A percentile compares a stretch with the other conserved stretches of the same genome.
These are phyloP conservation scores for Tranzscheliella williamsii DNA, from an alignment of 1,284 basidiomycete genomes.

Conservation along the genomic window DNA sequence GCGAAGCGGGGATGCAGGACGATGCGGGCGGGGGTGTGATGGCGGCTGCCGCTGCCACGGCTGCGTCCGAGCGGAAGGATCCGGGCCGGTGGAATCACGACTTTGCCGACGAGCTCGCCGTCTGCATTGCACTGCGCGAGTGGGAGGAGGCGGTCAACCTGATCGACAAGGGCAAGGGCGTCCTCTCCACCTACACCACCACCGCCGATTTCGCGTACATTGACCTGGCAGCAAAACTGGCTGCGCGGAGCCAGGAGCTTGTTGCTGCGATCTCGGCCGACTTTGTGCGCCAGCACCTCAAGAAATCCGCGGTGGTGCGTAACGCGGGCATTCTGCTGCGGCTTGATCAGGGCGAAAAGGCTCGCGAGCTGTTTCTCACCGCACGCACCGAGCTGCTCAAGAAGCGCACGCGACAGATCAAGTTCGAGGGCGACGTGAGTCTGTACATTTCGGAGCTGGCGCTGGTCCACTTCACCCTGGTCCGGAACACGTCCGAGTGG, in stretches of 20 bases:
- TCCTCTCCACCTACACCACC: slow-evolving; percentile 66
- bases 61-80: slow-evolving; percentile 47
- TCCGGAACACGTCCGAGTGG: slow-evolving; percentile 97
- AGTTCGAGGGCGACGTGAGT: slow-evolving; percentile 86
- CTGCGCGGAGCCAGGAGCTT: slow-evolving; percentile 62
- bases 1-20: slow-evolving; percentile 6
- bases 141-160: slow-evolving; percentile 83
- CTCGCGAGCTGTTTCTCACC: slow-evolving; percentile 79
- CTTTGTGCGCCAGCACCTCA: slow-evolving; percentile 74
- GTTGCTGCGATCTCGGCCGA: slow-evolving; percentile 74
- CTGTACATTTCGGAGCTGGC: slow-evolving; percentile 77
- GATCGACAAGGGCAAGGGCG: slow-evolving; percentile 77
- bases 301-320: slow-evolving; percentile 74
- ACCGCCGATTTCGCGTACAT: slow-evolving; percentile 20
- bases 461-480: slow-evolving; percentile 80
- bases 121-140: slow-evolving; percentile 83
- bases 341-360: slow-evolving; percentile 76
- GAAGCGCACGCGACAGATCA: slow-evolving; percentile 77
- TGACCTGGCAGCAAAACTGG: slow-evolving; percentile 25
- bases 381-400: slow-evolving; percentile 78
- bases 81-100: slow-evolving; percentile 77
- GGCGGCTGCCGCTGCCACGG: slow-evolving; percentile 33
- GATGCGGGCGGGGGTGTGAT: slow-evolving; percentile 4
- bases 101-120: slow-evolving; percentile 86
- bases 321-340: slow-evolving; percentile 75